These are phyloP conservation scores for Aspergillus persii DNA, from an alignment of 2,329 filamentous ascomycete species.

Conservation along the genomic window DNA sequence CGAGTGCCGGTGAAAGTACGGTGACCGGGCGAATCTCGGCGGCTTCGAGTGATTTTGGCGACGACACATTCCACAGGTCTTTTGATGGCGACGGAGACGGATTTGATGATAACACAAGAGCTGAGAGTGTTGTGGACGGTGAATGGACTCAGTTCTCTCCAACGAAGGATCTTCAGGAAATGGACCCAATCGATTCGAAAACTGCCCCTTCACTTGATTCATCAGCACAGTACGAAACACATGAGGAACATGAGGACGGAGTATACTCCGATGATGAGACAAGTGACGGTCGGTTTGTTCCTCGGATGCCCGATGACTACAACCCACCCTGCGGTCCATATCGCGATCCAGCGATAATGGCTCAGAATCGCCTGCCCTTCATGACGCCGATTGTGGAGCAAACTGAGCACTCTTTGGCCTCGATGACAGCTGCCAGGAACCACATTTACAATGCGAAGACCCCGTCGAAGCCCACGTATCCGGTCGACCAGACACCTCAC, in stretches of 20 bases:
- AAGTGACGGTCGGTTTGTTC: conserved; percentile 44
- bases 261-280: conserved; percentile 34
- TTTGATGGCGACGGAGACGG: conserved; percentile 47
- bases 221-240: conserved; percentile 13
- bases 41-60: conserved; percentile 63
- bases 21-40: conserved; percentile 69
- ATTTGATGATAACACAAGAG: conserved; percentile 40
- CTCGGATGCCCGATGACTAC: conserved; percentile 82
- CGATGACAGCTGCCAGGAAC: conserved; percentile 56
- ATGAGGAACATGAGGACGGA: conserved; percentile 24
- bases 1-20: conserved; percentile 81
- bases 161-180: conserved; percentile 64
- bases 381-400: conserved; percentile 98
- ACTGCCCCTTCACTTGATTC: conserved; percentile 24
- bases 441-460: conserved; percentile 69
- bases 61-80: conserved; percentile 49
- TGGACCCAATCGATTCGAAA: conserved; percentile 10
- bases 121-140: conserved; percentile 59
- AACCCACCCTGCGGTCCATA: conserved; percentile 75
- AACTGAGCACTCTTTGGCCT: conserved; percentile 80
- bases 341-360: conserved; percentile 73
- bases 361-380: conserved; percentile 90
- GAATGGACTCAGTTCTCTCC: conserved; percentile 88
- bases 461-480: conserved; percentile 59
- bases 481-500: conserved; percentile 24